Evolutionary conservation across 164 flowering plant species (phyloP).

Genomic region (Taxillus chinensis): DNA sequence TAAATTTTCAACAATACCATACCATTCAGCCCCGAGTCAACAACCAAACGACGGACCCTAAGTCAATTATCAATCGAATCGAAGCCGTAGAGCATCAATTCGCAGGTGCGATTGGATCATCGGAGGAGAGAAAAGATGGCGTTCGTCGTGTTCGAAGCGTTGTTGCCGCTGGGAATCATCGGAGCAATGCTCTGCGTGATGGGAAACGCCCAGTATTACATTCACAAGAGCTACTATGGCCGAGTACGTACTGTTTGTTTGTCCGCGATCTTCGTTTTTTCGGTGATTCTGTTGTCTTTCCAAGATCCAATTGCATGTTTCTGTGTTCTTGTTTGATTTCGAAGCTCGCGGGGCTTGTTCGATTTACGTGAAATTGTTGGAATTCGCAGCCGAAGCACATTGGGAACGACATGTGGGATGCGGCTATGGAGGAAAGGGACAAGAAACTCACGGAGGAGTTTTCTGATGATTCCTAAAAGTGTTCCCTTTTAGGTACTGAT

Average conservation of each 20-base stretch:
- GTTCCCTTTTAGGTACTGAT: neutral
- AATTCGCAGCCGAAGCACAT: slow-evolving; percentile 62
- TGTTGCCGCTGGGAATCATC: slow-evolving; percentile 80
- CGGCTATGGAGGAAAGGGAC: slow-evolving; percentile 92
- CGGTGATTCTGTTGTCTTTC: neutral
- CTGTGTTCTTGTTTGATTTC: slow-evolving; percentile 1
- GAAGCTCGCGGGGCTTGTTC: too few relatives aligned
- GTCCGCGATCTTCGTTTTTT: neutral
- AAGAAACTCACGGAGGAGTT: slow-evolving; percentile 58
- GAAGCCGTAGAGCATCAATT: too few relatives aligned
- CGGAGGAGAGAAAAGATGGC: slow-evolving; percentile 17
- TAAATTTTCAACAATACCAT: too few relatives aligned
- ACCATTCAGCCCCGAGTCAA: too few relatives aligned
- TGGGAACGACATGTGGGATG: slow-evolving; percentile 83
- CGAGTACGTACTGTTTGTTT: slow-evolving; percentile 29
- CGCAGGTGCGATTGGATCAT: neutral
- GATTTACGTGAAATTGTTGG: too few relatives aligned
- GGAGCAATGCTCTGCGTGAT: slow-evolving; percentile 83
- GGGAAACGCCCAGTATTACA: slow-evolving; percentile 81
- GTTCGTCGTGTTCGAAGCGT: slow-evolving; percentile 62
- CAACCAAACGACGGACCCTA: too few relatives aligned
- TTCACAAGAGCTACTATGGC: slow-evolving; percentile 51
- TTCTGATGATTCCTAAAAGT: slow-evolving; percentile 13
- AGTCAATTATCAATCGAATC: too few relatives aligned
- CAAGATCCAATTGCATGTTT: neutral